phyloP scores from a whole-genome alignment of 441 rosid species.

The Gossypium trilobum region DNA sequence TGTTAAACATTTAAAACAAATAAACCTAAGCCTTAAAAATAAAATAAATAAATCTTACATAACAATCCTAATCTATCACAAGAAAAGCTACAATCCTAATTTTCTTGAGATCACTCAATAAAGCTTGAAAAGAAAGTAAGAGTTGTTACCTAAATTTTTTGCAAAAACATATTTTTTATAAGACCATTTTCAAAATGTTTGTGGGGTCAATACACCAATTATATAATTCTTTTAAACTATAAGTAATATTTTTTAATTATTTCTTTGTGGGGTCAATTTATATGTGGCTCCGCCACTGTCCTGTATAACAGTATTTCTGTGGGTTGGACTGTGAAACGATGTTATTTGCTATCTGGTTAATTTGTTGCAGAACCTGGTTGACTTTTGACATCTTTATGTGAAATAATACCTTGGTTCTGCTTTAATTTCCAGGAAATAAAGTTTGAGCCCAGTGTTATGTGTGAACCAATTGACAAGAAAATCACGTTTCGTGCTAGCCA shows the following conservation, averaged over 20 bases:
- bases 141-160: not conserved
- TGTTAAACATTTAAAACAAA: not conserved
- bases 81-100: not conserved
- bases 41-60: not conserved
- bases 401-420: not conserved
- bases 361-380: not conserved
- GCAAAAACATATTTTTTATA: not conserved
- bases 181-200: not conserved
- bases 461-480: conserved; percentile 40
- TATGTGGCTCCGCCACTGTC: not conserved
- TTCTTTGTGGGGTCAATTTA: not conserved
- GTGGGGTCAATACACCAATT: not conserved
- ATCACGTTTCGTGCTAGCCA: conserved; percentile 35
- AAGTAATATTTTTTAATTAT: not conserved
- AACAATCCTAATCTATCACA: not conserved
- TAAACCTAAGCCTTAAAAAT: not conserved
- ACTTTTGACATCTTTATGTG: not conserved
- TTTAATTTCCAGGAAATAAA: conserved; percentile 36
- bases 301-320: not conserved
- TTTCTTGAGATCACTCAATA: not conserved
- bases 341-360: not conserved
- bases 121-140: not conserved
- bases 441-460: conserved; percentile 46
- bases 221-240: not conserved
- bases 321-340: not conserved